Base-by-base conservation (phyloP, 2,329 filamentous ascomycete species). In the Alternaria sp. region DNA sequence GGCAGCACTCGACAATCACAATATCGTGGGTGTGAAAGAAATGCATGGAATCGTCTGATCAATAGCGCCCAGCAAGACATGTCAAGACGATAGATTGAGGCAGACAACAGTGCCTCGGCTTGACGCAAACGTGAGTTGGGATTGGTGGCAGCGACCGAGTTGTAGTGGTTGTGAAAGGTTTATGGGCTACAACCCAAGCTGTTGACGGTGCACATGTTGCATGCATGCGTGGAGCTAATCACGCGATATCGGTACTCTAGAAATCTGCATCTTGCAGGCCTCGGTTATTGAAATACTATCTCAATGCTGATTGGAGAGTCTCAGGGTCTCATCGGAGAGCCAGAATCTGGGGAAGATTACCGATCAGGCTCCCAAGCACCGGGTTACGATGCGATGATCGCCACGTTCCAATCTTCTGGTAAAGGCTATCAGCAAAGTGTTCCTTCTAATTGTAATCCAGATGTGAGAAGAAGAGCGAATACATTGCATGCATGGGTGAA, bases 321-420 rank as follows among this genome's bases (percentile, higher is more conserved):
- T 8, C n/a, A 8, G 18, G n/a, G 36, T 39, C 36, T 20, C 9
- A 2, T 44, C 9, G 24, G 32, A 39, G 22, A 28, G 26, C 18
- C 26, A 46, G 11, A 51, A 41, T 41, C 48, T 38, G 39, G 51
- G 47, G 30, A 41, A 49, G 44, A 38, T n/a, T 34, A 48, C 30
- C 56, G 42, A 34, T 51, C 26, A n/a, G 48, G 48, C 41, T 62
- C 42, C 62, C 62, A 63, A 63, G 57, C 42, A 61, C 62, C 62
- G 34, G 62, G 62, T 55, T 56, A 46, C n/a, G 46, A 57, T 46
- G 28, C 38, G 16, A 61, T 49, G 57, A 63, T 65, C 57, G 53
- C 44, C 60, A 39, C 53, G n/a, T 52, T 20, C 51, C 46, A 36
- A 39, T 30, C 12, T 52, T 3, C 43, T 48, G 51, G 51, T 24